phyloP scores from a whole-genome alignment of 306 rosid species.

The Inga oerstediana region DNA sequence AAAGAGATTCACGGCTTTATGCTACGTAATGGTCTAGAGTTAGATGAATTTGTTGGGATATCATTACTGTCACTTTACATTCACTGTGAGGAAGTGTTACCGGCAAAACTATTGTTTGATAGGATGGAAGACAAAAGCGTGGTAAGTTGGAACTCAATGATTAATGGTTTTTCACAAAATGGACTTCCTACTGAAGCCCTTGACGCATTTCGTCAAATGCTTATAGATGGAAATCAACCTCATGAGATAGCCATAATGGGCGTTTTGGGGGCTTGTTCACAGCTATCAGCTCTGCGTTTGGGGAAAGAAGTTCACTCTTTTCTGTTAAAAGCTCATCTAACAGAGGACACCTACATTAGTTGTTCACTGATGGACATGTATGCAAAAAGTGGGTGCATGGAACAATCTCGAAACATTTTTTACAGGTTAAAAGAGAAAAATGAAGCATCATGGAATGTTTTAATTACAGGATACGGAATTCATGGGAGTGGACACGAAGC shows the following conservation, averaged over 20 bases:
- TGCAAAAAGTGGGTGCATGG: constrained; percentile 80
- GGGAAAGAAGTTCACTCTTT: constrained; percentile 82
- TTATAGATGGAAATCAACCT: constrained; percentile 45
- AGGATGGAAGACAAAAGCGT: constrained; percentile 46
- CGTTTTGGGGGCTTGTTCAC: constrained; percentile 72
- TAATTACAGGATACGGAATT: constrained; percentile 80
- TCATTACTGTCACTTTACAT: constrained; percentile 66
- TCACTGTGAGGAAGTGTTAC: constrained; percentile 48
- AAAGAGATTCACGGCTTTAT: constrained; percentile 70
- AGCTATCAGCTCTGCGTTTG: constrained; percentile 58
- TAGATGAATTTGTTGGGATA: constrained; percentile 68
- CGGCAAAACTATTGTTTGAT: constrained; percentile 56
- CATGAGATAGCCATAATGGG: constrained; percentile 50
- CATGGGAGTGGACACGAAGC: constrained; percentile 77
- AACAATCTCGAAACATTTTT: constrained; percentile 60
- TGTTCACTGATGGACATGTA: constrained; percentile 88
- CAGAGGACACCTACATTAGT: constrained; percentile 53
- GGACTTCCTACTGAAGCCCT: constrained; percentile 71
- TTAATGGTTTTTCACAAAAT: constrained; percentile 62
- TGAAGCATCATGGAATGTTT: constrained; percentile 73
- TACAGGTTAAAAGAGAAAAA: constrained; percentile 50
- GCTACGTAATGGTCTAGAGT: constrained; percentile 63
- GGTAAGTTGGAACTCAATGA: constrained; percentile 76
- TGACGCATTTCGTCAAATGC: constrained; percentile 65
- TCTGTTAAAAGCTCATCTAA: constrained; percentile 52